Conservation (phyloP, 2,329 filamentous ascomycete species). For the Lachnellula arida region DNA sequence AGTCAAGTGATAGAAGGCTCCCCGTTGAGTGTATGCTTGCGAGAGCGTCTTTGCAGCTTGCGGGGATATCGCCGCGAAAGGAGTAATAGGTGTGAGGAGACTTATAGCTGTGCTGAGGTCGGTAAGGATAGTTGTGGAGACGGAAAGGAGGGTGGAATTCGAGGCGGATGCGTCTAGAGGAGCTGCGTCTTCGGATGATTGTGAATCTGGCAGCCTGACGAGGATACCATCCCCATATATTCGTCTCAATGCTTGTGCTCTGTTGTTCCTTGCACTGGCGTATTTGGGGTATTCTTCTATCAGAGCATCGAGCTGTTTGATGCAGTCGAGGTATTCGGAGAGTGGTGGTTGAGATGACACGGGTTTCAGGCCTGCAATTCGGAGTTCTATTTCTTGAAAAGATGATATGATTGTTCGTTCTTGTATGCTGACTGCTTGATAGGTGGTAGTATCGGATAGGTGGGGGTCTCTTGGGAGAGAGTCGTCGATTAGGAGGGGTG, state of each 20-base stretch:
- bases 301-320: conserved; percentile 49
- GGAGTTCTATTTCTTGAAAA: conserved; percentile 52
- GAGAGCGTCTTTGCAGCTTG: conserved; percentile 62
- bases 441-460: conserved; percentile 45
- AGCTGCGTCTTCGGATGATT: background rate
- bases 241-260: conserved; percentile 61
- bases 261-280: conserved; percentile 70
- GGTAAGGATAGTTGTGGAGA: conserved; percentile 40
- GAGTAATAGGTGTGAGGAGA: conserved; percentile 50
- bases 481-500: conserved; percentile 49
- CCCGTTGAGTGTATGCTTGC: conserved; percentile 68
- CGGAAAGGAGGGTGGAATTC: conserved; percentile 39
- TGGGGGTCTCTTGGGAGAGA: conserved; percentile 51
- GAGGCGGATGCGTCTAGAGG: conserved; percentile 34
- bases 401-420: conserved; percentile 50
- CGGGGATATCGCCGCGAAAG: conserved; percentile 53
- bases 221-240: conserved; percentile 59
- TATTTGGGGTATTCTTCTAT: conserved; percentile 58
- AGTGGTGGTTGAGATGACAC: conserved; percentile 26
- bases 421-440: conserved; percentile 45
- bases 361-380: conserved; percentile 39
- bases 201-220: conserved; percentile 29
- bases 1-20: conserved; percentile 57
- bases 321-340: conserved; percentile 43
- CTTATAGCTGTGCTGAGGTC: conserved; percentile 56